Evolutionary conservation across 305 asterid species (phyloP).

Genomic region (Fraxinus baroniana): DNA sequence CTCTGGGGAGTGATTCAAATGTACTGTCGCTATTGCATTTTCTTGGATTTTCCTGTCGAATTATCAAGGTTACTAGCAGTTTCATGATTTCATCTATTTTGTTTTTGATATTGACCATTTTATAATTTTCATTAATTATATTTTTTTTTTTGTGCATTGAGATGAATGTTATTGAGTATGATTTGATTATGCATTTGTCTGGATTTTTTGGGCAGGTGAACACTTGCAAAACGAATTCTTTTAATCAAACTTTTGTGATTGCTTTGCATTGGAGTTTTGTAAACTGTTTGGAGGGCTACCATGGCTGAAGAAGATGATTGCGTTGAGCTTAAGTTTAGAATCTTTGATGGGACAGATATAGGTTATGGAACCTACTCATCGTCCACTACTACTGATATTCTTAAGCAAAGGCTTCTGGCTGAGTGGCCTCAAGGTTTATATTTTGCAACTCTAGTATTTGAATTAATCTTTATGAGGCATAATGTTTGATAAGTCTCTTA

Average conservation of each 20-base stretch:
- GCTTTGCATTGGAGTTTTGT: constrained; percentile 10
- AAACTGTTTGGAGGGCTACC: not conserved
- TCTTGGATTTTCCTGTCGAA: constrained; percentile 13
- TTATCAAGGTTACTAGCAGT: not conserved
- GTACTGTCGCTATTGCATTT: constrained; percentile 35
- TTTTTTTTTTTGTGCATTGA: not conserved
- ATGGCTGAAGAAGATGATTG: constrained; percentile 8
- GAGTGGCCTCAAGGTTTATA: constrained; percentile 29
- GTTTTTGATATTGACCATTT: not conserved
- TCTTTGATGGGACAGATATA: constrained; percentile 33
- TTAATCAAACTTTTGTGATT: not conserved
- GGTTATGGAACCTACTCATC: constrained; percentile 21
- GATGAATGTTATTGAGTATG: not conserved
- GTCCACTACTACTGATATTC: constrained; percentile 11
- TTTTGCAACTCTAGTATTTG: not conserved
- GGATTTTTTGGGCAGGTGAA: not conserved
- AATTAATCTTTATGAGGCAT: not conserved
- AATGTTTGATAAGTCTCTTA: not conserved
- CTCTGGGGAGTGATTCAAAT: constrained; percentile 35
- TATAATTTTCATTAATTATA: not conserved
- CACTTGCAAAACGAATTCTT: not conserved
- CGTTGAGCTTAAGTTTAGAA: constrained; percentile 26
- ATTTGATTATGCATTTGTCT: not conserved
- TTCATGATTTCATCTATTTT: not conserved
- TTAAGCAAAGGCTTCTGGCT: constrained; percentile 23